Percentiles rank a stretch among this genome's conserved stretches.
Evolutionary conservation across 2,329 filamentous ascomycete species (phyloP).

Genomic region (Fusarium acutatum): DNA sequence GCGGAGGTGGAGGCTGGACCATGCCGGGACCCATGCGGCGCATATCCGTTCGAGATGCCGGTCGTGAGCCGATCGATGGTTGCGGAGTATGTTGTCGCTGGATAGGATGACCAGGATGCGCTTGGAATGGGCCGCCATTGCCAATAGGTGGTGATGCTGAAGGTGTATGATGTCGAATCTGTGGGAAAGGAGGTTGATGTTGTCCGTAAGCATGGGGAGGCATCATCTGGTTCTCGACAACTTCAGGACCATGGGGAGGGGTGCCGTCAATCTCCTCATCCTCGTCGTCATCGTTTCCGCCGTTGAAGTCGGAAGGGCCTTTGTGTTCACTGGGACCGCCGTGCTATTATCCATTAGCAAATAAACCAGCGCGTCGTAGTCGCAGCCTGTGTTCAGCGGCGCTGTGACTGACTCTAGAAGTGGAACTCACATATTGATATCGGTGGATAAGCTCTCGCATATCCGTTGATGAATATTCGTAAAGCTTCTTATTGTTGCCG

Average conservation of each 20-base stretch:
- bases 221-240: constrained; percentile 67
- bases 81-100: constrained; percentile 83
- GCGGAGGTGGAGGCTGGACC: constrained; percentile 63
- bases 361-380: neutral
- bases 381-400: neutral
- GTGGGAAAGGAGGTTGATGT: constrained; percentile 69
- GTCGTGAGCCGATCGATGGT: constrained; percentile 72
- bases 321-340: constrained; percentile 95
- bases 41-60: constrained; percentile 79
- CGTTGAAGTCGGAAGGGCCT: constrained; percentile 90
- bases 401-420: constrained; percentile 6
- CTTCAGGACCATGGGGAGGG: constrained; percentile 71
- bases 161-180: constrained; percentile 82
- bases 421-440: constrained; percentile 84
- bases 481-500: constrained; percentile 98
- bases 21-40: constrained; percentile 80
- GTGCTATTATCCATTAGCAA: constrained; percentile 66
- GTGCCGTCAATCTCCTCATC: constrained; percentile 77
- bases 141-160: constrained; percentile 89
- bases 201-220: constrained; percentile 76
- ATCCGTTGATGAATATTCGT: constrained; percentile 94
- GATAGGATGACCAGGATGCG: constrained; percentile 49
- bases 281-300: constrained; percentile 85
- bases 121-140: constrained; percentile 76
- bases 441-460: constrained; percentile 89